Conservation (phyloP, 1,139 yeast species). For the Debaryomyces robertsiae region DNA sequence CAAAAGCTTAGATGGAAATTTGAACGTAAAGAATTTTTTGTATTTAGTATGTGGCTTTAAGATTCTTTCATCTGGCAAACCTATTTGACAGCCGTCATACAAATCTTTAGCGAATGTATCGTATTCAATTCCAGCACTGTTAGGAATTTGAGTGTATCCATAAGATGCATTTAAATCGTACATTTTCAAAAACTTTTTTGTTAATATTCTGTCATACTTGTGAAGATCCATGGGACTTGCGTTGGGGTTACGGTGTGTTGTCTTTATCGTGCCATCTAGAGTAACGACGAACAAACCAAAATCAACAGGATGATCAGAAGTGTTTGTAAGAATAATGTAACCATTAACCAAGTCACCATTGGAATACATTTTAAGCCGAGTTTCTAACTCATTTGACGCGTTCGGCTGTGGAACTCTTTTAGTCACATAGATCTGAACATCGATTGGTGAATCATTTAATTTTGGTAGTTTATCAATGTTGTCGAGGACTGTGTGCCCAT, state of each 20-base stretch:
- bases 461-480: slow-evolving; percentile 45
- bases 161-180: slow-evolving; percentile 50
- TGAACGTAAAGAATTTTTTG: slow-evolving; percentile 66
- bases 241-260: slow-evolving; percentile 28
- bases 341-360: slow-evolving; percentile 45
- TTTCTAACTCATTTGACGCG: slow-evolving; percentile 38
- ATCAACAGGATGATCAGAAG: slow-evolving; percentile 39
- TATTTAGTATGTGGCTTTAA: slow-evolving; percentile 54
- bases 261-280: slow-evolving; percentile 49
- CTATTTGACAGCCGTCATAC: slow-evolving; percentile 52
- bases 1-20: slow-evolving; percentile 57
- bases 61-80: slow-evolving; percentile 53
- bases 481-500: slow-evolving; percentile 48
- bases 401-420: slow-evolving; percentile 44
- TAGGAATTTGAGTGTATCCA: slow-evolving; percentile 46
- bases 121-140: slow-evolving; percentile 54
- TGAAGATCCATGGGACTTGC: slow-evolving; percentile 19
- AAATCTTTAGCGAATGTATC: slow-evolving; percentile 44
- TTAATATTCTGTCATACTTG: slow-evolving; percentile 34
- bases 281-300: slow-evolving; percentile 51
- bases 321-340: slow-evolving; percentile 42
- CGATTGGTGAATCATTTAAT: slow-evolving; percentile 40
- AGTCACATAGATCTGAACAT: slow-evolving; percentile 47
- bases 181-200: slow-evolving; percentile 51
- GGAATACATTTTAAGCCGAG: slow-evolving; percentile 47